Evolutionary conservation across 1,284 basidiomycete species (phyloP).

Genomic region (Irpex sp.): DNA sequence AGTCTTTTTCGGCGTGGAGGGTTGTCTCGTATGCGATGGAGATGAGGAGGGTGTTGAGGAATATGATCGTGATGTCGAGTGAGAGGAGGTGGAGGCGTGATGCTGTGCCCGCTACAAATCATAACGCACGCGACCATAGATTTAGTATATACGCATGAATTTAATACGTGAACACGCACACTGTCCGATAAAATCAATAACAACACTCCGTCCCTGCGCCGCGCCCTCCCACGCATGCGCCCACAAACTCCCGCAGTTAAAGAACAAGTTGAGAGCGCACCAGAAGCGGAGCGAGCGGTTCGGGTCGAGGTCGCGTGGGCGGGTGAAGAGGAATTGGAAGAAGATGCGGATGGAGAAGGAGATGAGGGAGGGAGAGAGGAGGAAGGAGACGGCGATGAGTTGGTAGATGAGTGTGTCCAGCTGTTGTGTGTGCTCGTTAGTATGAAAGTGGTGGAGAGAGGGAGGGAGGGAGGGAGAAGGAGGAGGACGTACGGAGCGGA

Average conservation of each 20-base stretch:
- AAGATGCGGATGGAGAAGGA: slow-evolving; percentile 48
- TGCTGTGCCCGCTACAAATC: slow-evolving; percentile 46
- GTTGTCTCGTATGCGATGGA: slow-evolving; percentile 62
- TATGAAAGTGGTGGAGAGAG: too few relatives aligned
- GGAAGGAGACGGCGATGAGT: slow-evolving; percentile 67
- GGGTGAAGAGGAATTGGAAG: slow-evolving; percentile 59
- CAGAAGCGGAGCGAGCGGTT: slow-evolving; percentile 58
- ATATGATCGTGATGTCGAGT: slow-evolving; percentile 61
- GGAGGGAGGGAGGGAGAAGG: too few relatives aligned
- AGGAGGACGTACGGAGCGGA: slow-evolving; percentile 53
- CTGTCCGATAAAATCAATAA: slow-evolving; percentile 74
- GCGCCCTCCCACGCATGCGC: slow-evolving; percentile 47
- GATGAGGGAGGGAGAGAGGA: slow-evolving; percentile 62
- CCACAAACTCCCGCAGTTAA: slow-evolving; percentile 58
- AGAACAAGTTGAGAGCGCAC: slow-evolving; percentile 48
- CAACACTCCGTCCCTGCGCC: slow-evolving; percentile 47
- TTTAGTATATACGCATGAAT: slow-evolving; percentile 12
- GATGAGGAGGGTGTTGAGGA: slow-evolving; percentile 56
- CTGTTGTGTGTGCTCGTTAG: slow-evolving; percentile 28
- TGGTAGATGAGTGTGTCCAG: slow-evolving; percentile 67
- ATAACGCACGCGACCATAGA: background rate
- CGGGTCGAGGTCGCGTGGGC: slow-evolving; percentile 57
- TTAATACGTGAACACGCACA: slow-evolving; percentile 35
- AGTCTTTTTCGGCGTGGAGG: slow-evolving; percentile 27
- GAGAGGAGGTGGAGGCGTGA: slow-evolving; percentile 56